Evolutionary conservation across 179 eudicot genomes (phyloP), one percentile per base, ranked within the genome.

Genomic region (Corrigiola litoralis): DNA sequence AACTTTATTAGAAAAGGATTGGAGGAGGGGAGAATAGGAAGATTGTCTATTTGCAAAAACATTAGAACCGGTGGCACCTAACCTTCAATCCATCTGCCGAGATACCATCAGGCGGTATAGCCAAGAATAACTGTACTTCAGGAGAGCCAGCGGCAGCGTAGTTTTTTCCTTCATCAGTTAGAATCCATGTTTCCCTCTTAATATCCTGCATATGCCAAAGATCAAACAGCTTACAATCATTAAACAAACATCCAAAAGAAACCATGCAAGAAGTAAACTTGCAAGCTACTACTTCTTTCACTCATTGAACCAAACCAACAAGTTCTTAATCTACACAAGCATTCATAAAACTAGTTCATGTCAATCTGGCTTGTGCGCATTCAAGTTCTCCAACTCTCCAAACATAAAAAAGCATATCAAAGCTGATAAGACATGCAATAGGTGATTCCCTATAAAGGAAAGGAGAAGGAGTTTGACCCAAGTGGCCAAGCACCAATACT

Each of bases 101-200:
- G 50, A 86, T 87, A 32, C 99, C 99, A 72, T 84, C 90, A 11
- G 85, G 74, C 60, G 97, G 96, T 72, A 95, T 79, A 59, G 96
- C 95, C 57, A 41, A 46, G 70, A 85, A 82, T 52, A 91, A 73
- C 61, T 82, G 95, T 25, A 81, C 72, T 82, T 95, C 96, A 10
- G 99, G 97, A 40, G 99, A 91, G 20, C 96, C 95, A 44, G 78
- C 72, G 58, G 67, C 75, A 64, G 89, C 97, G 80, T 95, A 95
- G 12, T 61, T 63, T 54, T 75, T 75, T 64, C 96, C 96, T 77
- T 91, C 99, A 42, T 85, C 86, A 1, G 96, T 86, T 27, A 95
- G 87, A 47, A 71, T 81, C 97, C 96, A 91, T 21, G 72, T 79
- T 61, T 91, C 96, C 78, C 72, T 79, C 77, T 87, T 91, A 34